Conservation (phyloP, 1,139 yeast species). For the Torulaspora globosa region DNA sequence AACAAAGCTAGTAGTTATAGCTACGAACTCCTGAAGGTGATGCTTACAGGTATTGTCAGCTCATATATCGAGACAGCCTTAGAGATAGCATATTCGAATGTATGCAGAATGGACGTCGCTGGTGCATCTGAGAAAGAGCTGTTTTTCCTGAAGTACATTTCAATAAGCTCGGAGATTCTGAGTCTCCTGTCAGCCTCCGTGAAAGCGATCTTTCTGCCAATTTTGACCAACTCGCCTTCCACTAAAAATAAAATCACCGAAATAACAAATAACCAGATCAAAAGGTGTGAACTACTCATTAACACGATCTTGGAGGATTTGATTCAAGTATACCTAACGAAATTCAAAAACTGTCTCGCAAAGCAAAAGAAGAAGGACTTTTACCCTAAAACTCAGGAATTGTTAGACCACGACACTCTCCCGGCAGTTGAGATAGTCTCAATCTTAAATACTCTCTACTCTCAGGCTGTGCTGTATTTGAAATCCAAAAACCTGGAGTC, state of each 20-base stretch:
- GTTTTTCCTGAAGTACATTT: slow-evolving; percentile 48
- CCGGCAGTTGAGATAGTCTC: slow-evolving; percentile 63
- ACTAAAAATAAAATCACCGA: slow-evolving; percentile 61
- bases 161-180: slow-evolving; percentile 58
- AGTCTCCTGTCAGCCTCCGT: slow-evolving; percentile 66
- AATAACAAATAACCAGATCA: slow-evolving; percentile 62
- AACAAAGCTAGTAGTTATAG: slow-evolving; percentile 59
- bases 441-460: slow-evolving; percentile 47
- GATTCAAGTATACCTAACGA: slow-evolving; percentile 47
- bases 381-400: slow-evolving; percentile 47
- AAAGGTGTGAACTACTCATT: slow-evolving; percentile 64
- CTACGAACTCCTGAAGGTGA: slow-evolving; percentile 60
- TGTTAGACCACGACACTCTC: slow-evolving; percentile 58
- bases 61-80: slow-evolving; percentile 71
- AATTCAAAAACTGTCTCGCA: slow-evolving; percentile 49
- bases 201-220: slow-evolving; percentile 67
- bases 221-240: slow-evolving; percentile 59
- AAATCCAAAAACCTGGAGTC: slow-evolving; percentile 52
- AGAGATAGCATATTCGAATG: slow-evolving; percentile 57
- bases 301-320: slow-evolving; percentile 63
- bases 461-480: slow-evolving; percentile 40
- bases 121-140: slow-evolving; percentile 41
- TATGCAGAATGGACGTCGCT: slow-evolving; percentile 39
- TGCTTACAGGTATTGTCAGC: slow-evolving; percentile 67
- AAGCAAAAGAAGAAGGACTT: slow-evolving; percentile 64